phyloP scores from a whole-genome alignment of 306 rosid species.

The Casuarina glauca region DNA sequence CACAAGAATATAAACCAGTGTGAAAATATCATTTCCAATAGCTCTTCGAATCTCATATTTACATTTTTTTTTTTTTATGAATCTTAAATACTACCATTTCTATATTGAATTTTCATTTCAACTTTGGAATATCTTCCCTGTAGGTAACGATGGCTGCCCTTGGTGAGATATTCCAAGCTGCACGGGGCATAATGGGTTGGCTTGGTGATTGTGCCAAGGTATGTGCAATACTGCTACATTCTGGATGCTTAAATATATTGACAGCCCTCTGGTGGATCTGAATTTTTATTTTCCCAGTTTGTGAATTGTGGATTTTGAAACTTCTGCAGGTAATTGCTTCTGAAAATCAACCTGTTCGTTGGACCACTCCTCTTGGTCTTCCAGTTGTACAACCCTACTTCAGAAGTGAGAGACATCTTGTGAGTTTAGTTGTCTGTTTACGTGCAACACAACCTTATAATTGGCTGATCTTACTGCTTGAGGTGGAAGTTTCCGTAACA shows the following conservation, averaged over 20 bases:
- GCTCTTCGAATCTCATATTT: background rate
- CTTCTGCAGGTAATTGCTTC: slow-evolving; percentile 63
- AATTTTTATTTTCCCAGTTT: slow-evolving; percentile 3
- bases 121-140: slow-evolving; percentile 14
- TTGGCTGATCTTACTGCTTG: slow-evolving; percentile 10
- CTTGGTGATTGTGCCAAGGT: slow-evolving; percentile 94
- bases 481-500: background rate
- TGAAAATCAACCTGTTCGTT: slow-evolving; percentile 79
- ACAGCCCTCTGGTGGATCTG: slow-evolving; percentile 9
- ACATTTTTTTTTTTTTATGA: background rate
- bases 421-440: slow-evolving; percentile 33
- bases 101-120: slow-evolving; percentile 2
- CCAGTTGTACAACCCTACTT: slow-evolving; percentile 87
- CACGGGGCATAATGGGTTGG: slow-evolving; percentile 84
- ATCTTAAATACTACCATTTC: background rate
- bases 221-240: slow-evolving; percentile 20
- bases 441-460: background rate
- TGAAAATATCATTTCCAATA: background rate
- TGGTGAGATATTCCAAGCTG: slow-evolving; percentile 88
- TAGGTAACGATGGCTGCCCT: slow-evolving; percentile 92
- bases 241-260: slow-evolving; percentile 11
- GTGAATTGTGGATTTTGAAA: slow-evolving; percentile 12
- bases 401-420: slow-evolving; percentile 71
- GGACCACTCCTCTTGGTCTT: slow-evolving; percentile 94
- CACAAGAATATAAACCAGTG: background rate